Evolutionary conservation across 1,284 basidiomycete genomes (phyloP), one percentile per base, ranked within the genome.

Genomic region (Moesziomyces sp.): DNA sequence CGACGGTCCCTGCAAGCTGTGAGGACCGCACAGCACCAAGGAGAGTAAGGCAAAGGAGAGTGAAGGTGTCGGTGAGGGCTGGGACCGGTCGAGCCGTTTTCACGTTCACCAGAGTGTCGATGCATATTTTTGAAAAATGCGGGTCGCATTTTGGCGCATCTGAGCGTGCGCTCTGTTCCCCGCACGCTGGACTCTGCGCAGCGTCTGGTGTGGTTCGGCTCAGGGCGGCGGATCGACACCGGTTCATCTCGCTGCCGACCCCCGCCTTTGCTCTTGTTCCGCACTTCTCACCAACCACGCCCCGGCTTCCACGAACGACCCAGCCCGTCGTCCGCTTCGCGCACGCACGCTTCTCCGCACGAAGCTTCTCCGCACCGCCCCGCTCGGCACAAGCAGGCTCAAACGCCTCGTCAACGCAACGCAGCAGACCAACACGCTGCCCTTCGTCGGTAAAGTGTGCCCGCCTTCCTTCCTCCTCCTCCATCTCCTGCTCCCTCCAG

Each of bases 361-460:
- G 6, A 28, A 21, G 28, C 13, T 19, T 35, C 47, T 49, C 47
- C 28, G 23, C 45, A 46, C 6, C 23, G 21, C 38, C 7, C 21
- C 45, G 43, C 21, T 46, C 24, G 21, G 21, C 45, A 46, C 45
- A 24, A 16, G 14, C 45, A 46, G 2, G 5, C 18, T 8, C 26
- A 28, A 28, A 18, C 10, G 44, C 23, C 19, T 16, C 23, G 44
- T 45, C 19, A 19, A 45, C 44, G 19, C 44, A 23, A 19, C 13
- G 10, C 8, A 13, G 19, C 19, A 24, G 34, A 43, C 34, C 24
- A 40, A 40, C 38, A 40, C 38, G 38, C 38, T 40, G 38, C 38
- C 4, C 38, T 40, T n/a, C 14, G 16, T 21, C 28, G 65, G 65
- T 68, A 68, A 21, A 58, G 65, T 68, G 47, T 58, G 51, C 18